Evolutionary conservation across 352 stramenopile species (phyloP), one percentile per base, ranked within the genome.

Genomic region (Globisporangium parvum): DNA sequence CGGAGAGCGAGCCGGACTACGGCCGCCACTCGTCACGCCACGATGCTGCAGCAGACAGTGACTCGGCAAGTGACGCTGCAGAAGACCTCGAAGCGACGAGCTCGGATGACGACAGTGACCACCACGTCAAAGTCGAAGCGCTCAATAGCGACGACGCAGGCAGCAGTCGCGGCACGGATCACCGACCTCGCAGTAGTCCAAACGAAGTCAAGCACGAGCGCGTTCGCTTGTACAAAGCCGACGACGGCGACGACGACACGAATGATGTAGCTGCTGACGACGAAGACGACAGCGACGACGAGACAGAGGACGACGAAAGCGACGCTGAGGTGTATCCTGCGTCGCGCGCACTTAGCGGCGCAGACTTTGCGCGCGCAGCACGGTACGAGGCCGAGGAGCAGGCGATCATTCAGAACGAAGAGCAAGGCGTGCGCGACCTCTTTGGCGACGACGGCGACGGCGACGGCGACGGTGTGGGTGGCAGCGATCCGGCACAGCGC

Each of bases 1-100:
- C 70, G 17, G 66, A 73, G 40, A 72, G 63, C 21, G 61, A 72
- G 0, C 45, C n/a, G 3, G 63, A 65, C 0, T 18, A 24, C 28
- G n/a, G 5, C 37, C 6, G 23, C n/a, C 14, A 18, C 11, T n/a
- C 41, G 20, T 21, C 41, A 10, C 41, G 20, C 41, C 18, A 47
- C 52, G 10, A 37, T 37, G 31, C 31, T 10, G 10, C 6, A 9
- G 31, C 12, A 1, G 15, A 59, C 26, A 73, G 62, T 20, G 48
- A 72, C 33, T 67, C 52, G 21, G 57, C 41, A 9, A 65, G 57
- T 9, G 35, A 65, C 6, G 44, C 44, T 0, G 59, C 48, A 12
- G 64, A 53, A 42, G 55, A 60, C 24, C 24, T 60, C 8, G 26
- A 45, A 3, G 31, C 35, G 54, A 59, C 21, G 33, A 58, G 53